Percentiles rank a stretch among this genome's conserved stretches.
phyloP scores from a whole-genome alignment of 306 rosid species.

The Macrotyloma uniflorum region DNA sequence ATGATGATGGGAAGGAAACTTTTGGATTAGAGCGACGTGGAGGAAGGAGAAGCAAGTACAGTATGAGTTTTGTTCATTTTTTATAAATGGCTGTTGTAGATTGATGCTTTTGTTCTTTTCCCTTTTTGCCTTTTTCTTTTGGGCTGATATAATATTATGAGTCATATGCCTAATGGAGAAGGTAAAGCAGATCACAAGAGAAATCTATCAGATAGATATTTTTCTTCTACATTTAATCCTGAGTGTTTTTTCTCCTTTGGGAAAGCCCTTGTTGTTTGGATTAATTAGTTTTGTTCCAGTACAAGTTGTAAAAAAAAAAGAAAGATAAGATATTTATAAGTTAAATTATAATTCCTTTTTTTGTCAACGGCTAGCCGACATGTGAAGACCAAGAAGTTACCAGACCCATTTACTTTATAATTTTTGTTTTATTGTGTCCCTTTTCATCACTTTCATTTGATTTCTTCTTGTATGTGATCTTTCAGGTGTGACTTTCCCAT shows the following conservation, averaged over 20 bases:
- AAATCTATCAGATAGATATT: background rate
- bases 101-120: conserved; percentile 11
- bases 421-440: background rate
- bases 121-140: background rate
- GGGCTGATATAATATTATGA: background rate
- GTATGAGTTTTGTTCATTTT: conserved; percentile 13
- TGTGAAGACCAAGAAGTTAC: background rate
- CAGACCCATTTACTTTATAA: background rate
- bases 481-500: background rate
- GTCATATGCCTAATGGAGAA: conserved; percentile 27
- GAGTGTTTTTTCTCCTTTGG: conserved; percentile 37
- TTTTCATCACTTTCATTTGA: background rate
- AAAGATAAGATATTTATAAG: background rate
- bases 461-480: background rate
- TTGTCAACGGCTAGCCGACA: background rate
- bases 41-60: conserved; percentile 19
- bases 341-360: background rate
- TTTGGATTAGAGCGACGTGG: conserved; percentile 20
- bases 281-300: no score
- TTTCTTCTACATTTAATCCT: no score
- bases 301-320: no score
- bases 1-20: conserved; percentile 15
- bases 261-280: conserved; percentile 29
- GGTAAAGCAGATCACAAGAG: conserved; percentile 14
- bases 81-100: background rate